Percentiles rank a stretch among this genome's conserved stretches.
Evolutionary conservation across 208 protist genomes (phyloP).

Genomic region (Acanthamoeba royreba): DNA sequence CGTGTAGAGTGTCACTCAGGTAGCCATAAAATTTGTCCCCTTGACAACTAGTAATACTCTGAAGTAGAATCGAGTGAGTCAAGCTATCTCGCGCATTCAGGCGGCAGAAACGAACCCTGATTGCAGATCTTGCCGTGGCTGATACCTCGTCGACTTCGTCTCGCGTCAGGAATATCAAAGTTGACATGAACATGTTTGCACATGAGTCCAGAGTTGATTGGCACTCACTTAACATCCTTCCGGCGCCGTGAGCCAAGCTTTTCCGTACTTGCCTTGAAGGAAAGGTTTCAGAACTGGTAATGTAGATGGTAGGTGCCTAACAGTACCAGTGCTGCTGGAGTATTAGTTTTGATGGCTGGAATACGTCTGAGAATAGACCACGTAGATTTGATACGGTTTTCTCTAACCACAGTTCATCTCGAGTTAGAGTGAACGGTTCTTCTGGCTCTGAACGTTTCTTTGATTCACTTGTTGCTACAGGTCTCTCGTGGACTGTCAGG

Average conservation of each 20-base stretch:
- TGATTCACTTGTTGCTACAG: neutral
- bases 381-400: neutral
- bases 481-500: no score
- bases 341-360: neutral
- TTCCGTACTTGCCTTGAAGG: neutral
- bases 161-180: neutral
- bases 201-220: neutral
- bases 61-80: neutral
- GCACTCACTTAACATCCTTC: neutral
- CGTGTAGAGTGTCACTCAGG: neutral
- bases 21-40: neutral
- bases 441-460: neutral
- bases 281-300: neutral
- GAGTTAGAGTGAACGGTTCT: neutral
- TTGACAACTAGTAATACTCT: neutral
- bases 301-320: neutral
- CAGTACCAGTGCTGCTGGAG: constrained; percentile 1
- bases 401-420: neutral
- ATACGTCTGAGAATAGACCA: constrained; percentile 4
- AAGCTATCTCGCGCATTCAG: neutral
- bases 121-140: neutral
- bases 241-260: neutral
- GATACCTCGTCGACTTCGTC: neutral
- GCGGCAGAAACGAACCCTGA: neutral
- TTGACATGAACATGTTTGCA: neutral